A percentile compares a stretch with the other conserved stretches of the same genome.
phyloP scores from a whole-genome alignment of 2,329 filamentous ascomycete genomes.

The Hypoxylon sp. region DNA sequence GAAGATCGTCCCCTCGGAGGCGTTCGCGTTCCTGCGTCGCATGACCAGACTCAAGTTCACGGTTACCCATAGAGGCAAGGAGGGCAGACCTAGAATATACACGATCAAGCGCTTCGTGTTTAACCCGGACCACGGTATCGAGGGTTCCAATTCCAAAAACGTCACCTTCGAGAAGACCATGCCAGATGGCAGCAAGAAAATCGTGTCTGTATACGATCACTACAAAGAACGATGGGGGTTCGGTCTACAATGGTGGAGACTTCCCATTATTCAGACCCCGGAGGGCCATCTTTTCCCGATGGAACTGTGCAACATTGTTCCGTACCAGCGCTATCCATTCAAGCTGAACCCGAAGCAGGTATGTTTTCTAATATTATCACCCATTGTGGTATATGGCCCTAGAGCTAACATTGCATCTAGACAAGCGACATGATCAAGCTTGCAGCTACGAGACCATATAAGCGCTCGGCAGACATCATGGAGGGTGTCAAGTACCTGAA shows the following conservation, averaged over 20 bases:
- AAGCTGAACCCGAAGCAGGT: constrained; percentile 72
- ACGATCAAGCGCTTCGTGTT: constrained; percentile 68
- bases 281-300: constrained; percentile 71
- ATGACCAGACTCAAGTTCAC: constrained; percentile 70
- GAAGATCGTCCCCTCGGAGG: constrained; percentile 60
- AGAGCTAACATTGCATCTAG: constrained; percentile 59
- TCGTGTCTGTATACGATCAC: constrained; percentile 67
- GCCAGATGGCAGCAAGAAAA: constrained; percentile 57
- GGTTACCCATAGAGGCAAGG: constrained; percentile 67
- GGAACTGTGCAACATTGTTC: constrained; percentile 68
- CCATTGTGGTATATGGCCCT: neutral
- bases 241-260: constrained; percentile 60
- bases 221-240: constrained; percentile 70
- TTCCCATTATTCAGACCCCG: constrained; percentile 72
- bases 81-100: constrained; percentile 64
- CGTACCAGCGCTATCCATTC: constrained; percentile 73
- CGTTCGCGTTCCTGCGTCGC: constrained; percentile 69
- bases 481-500: constrained; percentile 76
- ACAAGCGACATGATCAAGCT: constrained; percentile 93
- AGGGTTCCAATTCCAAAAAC: constrained; percentile 66
- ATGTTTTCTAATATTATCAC: constrained; percentile 33
- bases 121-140: constrained; percentile 58
- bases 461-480: constrained; percentile 78
- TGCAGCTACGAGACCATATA: constrained; percentile 81
- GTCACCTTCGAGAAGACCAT: constrained; percentile 68